Evolutionary conservation across 768 basidiomycete species (phyloP), one percentile per base, ranked within the genome.

Genomic region (Pulveroboletus sp.): DNA sequence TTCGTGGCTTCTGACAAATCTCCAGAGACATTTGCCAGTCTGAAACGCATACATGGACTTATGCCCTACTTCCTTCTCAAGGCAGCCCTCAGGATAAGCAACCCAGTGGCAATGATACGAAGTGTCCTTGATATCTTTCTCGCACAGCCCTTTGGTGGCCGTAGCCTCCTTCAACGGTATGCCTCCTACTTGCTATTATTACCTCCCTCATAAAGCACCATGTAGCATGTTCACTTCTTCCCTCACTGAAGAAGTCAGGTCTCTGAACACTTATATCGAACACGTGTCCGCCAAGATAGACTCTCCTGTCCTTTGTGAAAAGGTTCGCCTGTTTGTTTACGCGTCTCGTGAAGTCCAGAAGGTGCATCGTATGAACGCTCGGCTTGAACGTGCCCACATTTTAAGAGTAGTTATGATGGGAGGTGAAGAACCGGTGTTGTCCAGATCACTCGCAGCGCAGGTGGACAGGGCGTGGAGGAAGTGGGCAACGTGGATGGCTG

Each of bases 11-110:
- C 93, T 18, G 96, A 99, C 66, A 85, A 85, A 51, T 87, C 93
- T 6, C 93, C 93, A 6, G 89, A 95, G 57, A 86, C 85, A 5
- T 86, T 98, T 59, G 76, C 90, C 12, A 79, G 82, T 50, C 70
- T 99, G 52, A 98, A 97, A 72, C 80, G 94, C 42, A 80, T 96
- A 38, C 96, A 99, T 63, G 93, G 93, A 1, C 71, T 95, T 45
- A 96, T 98, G 91, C 96, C 96, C 6, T 99, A 99, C 67, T 91
- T 98, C 61, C 83, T 98, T 75, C 81, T 99, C 55, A 97, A 93
- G 67, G 80, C 91, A 8, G 86, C 92, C 11, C 71, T 99, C 52
- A 86, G 81, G 65, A 90, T 99, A 57, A 93, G 89, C 49, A 99
- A 97, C 69, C 96, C 96, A 2, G 86, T 99, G 52, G 79, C 81